Evolutionary conservation across 768 basidiomycete species (phyloP), one percentile per base, ranked within the genome.

Genomic region (Hygrophoropsis aurantiaca): DNA sequence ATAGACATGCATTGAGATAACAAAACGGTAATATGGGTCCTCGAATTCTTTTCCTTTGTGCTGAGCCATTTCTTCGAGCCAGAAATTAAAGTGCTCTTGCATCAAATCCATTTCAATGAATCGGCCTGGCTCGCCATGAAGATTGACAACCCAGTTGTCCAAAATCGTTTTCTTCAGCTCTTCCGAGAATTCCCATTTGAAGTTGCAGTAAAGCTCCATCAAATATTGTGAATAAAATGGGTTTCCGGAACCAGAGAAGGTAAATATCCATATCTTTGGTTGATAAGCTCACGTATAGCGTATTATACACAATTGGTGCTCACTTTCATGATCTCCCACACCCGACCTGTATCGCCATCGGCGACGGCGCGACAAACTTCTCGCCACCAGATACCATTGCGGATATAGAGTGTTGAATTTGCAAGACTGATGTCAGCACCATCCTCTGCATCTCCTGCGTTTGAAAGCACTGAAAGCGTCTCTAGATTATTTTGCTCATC

Each of bases 71-170:
- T 35, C 35, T 36, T 45, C 19, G 4, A 60, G 46, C 58, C 61
- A 64, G 44, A 64, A 62, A 44, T 64, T 68, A 26, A 49, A 49
- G 32, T 62, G 56, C 42, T 66, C 62, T 45, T 67, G 64, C 46
- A 67, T 26, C n/a, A 67, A 44, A 32, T 67, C 64, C 33, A 59
- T 45, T 40, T 68, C 60, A 26, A 59, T 55, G 49, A 59, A 68
- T 3, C 36, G 40, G 2, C 54, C 54, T 1, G 53, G 38, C 10
- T 52, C 25, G 11, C 63, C 62, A 27, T 53, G 56, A n/a, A 56
- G 40, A 27, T 63, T 64, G 26, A 66, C 62, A 7, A 68, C 52
- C 64, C 64, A 66, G 42, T 63, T 65, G 24, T 44, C 50, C 20
- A 65, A 21, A 36, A 64, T 55, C 0, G 59, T 58, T 15, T 60